phyloP scores from a whole-genome alignment of 345 rosid species.

The Carallia pectinifolia region DNA sequence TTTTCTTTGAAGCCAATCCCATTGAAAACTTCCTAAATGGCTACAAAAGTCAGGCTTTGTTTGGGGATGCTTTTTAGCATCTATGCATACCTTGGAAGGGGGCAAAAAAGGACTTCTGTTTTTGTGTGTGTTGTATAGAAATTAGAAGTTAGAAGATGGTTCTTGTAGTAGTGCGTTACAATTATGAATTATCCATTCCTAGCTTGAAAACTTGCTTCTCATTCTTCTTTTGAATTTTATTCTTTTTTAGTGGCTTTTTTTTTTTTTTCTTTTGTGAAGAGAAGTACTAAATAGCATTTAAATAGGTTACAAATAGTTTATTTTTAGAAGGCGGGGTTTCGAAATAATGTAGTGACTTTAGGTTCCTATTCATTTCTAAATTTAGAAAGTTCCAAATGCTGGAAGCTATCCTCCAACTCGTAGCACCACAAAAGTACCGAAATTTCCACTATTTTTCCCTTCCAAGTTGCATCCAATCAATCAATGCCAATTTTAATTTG shows the following conservation, averaged over 20 bases:
- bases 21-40: neutral
- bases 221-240: too few species aligned
- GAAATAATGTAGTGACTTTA: neutral
- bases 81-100: neutral
- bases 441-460: neutral
- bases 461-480: neutral
- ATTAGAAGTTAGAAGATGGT: neutral
- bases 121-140: neutral
- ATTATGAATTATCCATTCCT: too few species aligned
- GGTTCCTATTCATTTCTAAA: neutral
- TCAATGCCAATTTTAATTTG: neutral
- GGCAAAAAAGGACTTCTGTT: neutral
- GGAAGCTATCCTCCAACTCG: neutral
- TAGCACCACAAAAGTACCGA: neutral
- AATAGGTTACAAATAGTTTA: too few species aligned
- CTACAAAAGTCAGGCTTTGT: conserved; percentile 5
- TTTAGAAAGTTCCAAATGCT: neutral
- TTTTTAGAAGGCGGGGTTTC: too few species aligned
- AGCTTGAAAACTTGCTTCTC: too few species aligned
- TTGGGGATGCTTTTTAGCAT: neutral
- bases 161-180: neutral
- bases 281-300: too few species aligned
- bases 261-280: too few species aligned
- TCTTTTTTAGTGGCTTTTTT: too few species aligned
- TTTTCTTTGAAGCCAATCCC: neutral